Evolutionary conservation across 78 protist species (phyloP).

Genomic region (Dictyostelium firmibasis): DNA sequence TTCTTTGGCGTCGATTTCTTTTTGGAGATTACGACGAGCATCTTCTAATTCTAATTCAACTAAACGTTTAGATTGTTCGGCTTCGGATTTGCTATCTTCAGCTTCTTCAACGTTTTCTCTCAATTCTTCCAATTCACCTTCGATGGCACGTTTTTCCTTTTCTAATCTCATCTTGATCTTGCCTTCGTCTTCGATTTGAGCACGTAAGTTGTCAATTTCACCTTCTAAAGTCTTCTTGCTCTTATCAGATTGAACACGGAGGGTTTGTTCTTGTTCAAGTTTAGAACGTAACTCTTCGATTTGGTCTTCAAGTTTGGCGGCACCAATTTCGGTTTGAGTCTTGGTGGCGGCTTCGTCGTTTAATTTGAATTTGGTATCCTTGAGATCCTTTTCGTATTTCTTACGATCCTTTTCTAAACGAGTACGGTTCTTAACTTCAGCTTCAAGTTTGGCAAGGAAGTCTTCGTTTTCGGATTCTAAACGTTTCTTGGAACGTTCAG

Average conservation of each 20-base stretch:
- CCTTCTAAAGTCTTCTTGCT: constrained; percentile 76
- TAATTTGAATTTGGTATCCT: constrained; percentile 47
- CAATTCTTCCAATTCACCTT: constrained; percentile 69
- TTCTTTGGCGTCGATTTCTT: constrained; percentile 76
- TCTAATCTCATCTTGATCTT: constrained; percentile 78
- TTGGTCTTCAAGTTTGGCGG: constrained; percentile 70
- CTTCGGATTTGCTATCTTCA: constrained; percentile 70
- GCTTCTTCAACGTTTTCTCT: constrained; percentile 67
- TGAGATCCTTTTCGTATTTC: constrained; percentile 56
- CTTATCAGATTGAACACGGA: constrained; percentile 29
- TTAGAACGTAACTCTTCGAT: constrained; percentile 46
- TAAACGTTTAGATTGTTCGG: constrained; percentile 56
- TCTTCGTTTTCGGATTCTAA: constrained; percentile 78
- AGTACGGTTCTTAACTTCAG: constrained; percentile 28
- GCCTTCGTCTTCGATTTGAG: constrained; percentile 66
- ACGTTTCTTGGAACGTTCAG: constrained; percentile 64
- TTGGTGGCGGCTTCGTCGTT: constrained; percentile 76
- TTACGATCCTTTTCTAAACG: constrained; percentile 71
- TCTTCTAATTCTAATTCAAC: constrained; percentile 66
- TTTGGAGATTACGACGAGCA: constrained; percentile 65
- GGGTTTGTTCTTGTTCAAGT: constrained; percentile 28
- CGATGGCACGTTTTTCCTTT: constrained; percentile 77
- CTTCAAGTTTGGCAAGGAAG: constrained; percentile 33
- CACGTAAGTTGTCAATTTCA: constrained; percentile 71
- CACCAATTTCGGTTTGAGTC: constrained; percentile 61